These are phyloP conservation scores for Centrapalus pauciflorus DNA, from an alignment of 129 eudicot genomes.

Conservation along the genomic window DNA sequence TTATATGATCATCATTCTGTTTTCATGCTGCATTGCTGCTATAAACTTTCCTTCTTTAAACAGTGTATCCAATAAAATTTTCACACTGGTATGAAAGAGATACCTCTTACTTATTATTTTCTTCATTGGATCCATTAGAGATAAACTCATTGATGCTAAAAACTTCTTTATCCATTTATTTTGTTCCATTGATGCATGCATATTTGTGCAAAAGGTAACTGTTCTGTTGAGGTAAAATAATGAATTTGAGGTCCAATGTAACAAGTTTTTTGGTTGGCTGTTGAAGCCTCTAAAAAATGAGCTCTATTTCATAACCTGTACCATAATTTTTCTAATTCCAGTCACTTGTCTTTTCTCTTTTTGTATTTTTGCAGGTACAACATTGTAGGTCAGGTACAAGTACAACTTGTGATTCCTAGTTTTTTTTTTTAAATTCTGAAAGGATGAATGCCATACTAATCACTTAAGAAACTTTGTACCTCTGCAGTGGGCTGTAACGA, in stretches of 20 bases:
- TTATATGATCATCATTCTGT: too few relatives aligned
- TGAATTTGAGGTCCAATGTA: neutral
- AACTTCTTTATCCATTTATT: too few relatives aligned
- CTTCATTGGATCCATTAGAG: too few relatives aligned
- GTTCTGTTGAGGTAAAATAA: too few relatives aligned
- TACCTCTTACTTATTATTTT: too few relatives aligned
- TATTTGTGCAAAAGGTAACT: too few relatives aligned
- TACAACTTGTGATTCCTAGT: constrained; percentile 11
- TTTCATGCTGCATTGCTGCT: too few relatives aligned
- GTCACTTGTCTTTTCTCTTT: neutral
- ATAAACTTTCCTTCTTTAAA: too few relatives aligned
- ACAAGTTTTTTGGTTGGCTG: neutral
- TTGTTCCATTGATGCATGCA: too few relatives aligned
- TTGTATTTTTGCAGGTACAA: constrained; percentile 70
- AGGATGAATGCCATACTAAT: neutral
- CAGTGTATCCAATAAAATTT: too few relatives aligned
- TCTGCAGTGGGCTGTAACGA: constrained; percentile 99
- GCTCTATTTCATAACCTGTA: neutral
- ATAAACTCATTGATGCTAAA: too few relatives aligned
- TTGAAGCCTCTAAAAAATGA: neutral
- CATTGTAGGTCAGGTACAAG: constrained; percentile 96
- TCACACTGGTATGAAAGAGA: too few relatives aligned
- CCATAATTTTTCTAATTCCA: neutral
- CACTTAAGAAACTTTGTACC: constrained; percentile 5
- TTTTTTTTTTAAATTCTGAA: neutral